Conservation (phyloP, 495 filamentous ascomycete genomes). For the Jackrogersella multiformis region DNA sequence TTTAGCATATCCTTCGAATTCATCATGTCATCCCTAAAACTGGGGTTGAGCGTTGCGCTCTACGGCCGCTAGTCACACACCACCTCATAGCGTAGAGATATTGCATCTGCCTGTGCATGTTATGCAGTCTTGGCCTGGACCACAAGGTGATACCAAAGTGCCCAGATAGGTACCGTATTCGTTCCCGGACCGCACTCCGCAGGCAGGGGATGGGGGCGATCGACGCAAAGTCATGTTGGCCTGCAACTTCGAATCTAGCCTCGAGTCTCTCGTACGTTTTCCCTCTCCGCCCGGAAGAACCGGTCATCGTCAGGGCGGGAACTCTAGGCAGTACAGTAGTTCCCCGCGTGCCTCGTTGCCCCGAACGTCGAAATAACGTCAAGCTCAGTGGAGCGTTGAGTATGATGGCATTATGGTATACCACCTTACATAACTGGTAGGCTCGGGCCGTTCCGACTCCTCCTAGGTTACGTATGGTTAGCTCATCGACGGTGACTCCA, state of each 20-base stretch:
- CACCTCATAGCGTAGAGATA: slow-evolving; percentile 8
- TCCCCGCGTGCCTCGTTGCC: neutral
- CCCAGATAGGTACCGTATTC: slow-evolving; percentile 21
- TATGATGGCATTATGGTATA: slow-evolving; percentile 24
- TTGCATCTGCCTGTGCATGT: slow-evolving; percentile 10
- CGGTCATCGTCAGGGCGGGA: slow-evolving; percentile 10
- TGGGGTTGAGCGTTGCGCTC: neutral
- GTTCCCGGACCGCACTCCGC: slow-evolving; percentile 12
- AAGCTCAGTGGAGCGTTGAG: slow-evolving; percentile 14
- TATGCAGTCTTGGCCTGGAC: slow-evolving; percentile 18
- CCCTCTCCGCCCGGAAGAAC: slow-evolving; percentile 3
- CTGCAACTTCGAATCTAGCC: slow-evolving; percentile 34
- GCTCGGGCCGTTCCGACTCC: slow-evolving; percentile 24
- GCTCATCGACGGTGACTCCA: slow-evolving; percentile 2
- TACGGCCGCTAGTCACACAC: slow-evolving; percentile 15
- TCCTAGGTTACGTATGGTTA: slow-evolving; percentile 9
- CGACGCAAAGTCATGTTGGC: slow-evolving; percentile 35
- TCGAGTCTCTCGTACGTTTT: slow-evolving; percentile 30
- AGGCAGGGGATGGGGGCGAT: slow-evolving; percentile 13
- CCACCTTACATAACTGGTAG: slow-evolving; percentile 38
- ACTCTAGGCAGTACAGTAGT: slow-evolving; percentile 5
- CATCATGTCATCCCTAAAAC: slow-evolving; percentile 4
- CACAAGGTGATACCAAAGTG: slow-evolving; percentile 3
- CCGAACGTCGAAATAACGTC: slow-evolving; percentile 11
- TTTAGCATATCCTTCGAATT: neutral